Evolutionary conservation across 208 protist species (phyloP), one percentile per base, ranked within the genome.

Genomic region (Leishmania martiniquensis): DNA sequence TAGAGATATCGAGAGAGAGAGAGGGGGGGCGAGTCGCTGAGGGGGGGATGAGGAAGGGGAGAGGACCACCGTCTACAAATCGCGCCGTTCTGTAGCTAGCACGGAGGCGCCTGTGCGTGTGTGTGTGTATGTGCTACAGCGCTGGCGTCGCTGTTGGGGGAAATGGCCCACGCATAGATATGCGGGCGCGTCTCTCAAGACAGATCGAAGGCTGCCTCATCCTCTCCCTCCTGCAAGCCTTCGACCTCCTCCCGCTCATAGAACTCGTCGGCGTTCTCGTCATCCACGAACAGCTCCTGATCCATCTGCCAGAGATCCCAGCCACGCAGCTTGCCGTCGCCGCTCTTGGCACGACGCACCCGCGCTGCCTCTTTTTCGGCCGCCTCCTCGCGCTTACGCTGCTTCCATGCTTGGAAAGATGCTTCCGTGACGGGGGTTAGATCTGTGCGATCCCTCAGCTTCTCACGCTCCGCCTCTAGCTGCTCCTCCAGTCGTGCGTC

Each of bases 251-350:
- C 92, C 15, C 90, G 83, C 81, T 95, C 90, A 79, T 93, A 93
- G 59, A 80, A 76, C 82, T 94, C 90, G 47, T 96, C 92, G 29
- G 92, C 92, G 57, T 96, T 86, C 34, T 94, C 92, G 75, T 95
- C 92, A 78, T 96, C 92, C 55, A 95, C 90, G 82, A 96, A 95
- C 22, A 96, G 85, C 0, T 93, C 89, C 87, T 93, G 73, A 66
- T 97, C 87, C 88, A 93, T 91, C 82, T 96, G 81, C 92, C 92
- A 96, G 17, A 96, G 78, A 47, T 96, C 92, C 90, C 89, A 93
- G 20, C 90, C 90, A 57, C 89, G 88, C 72, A 96, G 82, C 80
- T 91, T 91, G 51, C 90, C 93, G 37, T 93, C 87, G 63, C 92
- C 90, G 12, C 79, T 80, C 88, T 91, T 91, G n/a, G 90, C 93